phyloP scores from a whole-genome alignment of 2,329 filamentous ascomycete species.

The Tolypocladium paradoxum region DNA sequence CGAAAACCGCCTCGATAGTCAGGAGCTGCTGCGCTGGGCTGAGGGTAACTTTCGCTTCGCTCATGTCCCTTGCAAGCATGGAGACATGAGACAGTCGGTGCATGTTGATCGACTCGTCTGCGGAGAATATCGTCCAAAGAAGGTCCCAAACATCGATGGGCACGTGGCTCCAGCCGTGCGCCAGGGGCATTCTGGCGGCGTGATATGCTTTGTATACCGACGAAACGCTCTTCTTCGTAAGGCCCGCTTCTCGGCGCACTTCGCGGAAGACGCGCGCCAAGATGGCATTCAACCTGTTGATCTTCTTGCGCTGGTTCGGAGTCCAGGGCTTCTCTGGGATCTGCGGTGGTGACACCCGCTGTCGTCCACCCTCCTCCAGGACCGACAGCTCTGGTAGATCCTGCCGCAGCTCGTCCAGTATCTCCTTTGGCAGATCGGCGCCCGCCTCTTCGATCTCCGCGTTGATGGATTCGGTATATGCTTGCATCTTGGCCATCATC shows the following conservation, averaged over 20 bases:
- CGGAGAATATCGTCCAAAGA: conserved; percentile 53
- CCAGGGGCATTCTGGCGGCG: conserved; percentile 31
- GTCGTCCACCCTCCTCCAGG: conserved; percentile 12
- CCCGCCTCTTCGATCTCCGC: conserved; percentile 20
- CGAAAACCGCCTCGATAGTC: conserved; percentile 58
- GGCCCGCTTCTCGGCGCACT: conserved; percentile 13
- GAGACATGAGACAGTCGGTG: conserved; percentile 51
- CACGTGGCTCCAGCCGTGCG: conserved; percentile 40
- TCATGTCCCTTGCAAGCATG: conserved; percentile 55
- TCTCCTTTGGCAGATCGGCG: conserved; percentile 19
- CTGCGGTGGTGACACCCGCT: conserved; percentile 17
- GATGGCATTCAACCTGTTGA: conserved; percentile 23
- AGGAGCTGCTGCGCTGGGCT: conserved; percentile 49
- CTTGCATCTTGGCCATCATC: conserved; percentile 21
- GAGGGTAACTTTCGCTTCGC: conserved; percentile 43
- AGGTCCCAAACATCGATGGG: conserved; percentile 50
- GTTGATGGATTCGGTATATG: conserved; percentile 24
- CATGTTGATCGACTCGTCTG: conserved; percentile 36
- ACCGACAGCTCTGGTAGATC: conserved; percentile 15
- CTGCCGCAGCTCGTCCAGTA: conserved; percentile 20
- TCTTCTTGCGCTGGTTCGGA: conserved; percentile 25
- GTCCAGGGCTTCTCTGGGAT: conserved; percentile 26
- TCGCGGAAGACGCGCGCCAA: conserved; percentile 18
- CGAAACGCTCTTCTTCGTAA: conserved; percentile 24
- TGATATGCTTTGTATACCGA: conserved; percentile 40